phyloP scores from a whole-genome alignment of 345 rosid species.

The Gossypium mustelinum region DNA sequence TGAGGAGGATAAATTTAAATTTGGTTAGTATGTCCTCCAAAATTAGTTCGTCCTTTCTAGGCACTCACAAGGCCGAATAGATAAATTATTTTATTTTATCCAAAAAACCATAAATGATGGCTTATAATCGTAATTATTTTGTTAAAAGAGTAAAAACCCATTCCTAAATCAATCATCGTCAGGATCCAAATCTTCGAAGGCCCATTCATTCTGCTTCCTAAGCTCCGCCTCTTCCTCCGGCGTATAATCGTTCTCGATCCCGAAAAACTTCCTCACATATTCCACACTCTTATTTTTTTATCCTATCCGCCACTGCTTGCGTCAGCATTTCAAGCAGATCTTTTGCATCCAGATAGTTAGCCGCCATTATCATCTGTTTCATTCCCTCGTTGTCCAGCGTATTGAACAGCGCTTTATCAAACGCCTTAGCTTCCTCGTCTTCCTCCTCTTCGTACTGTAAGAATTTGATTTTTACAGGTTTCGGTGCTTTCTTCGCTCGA shows the following conservation, averaged over 20 bases:
- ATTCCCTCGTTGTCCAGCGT: slow-evolving; percentile 13
- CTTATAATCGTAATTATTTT: too few species aligned
- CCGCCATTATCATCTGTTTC: slow-evolving; percentile 29
- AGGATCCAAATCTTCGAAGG: slow-evolving; percentile 25
- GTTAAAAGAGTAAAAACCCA: too few species aligned
- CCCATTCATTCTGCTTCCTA: slow-evolving; percentile 29
- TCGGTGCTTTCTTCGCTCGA: not conserved
- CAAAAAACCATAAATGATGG: too few species aligned
- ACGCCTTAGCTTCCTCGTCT: slow-evolving; percentile 11
- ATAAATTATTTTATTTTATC: too few species aligned
- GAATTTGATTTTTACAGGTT: not conserved
- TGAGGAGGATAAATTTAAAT: too few species aligned
- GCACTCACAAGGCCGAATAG: too few species aligned
- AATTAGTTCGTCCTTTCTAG: too few species aligned
- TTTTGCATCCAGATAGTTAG: slow-evolving; percentile 32
- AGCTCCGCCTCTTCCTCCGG: slow-evolving; percentile 32
- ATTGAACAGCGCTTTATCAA: slow-evolving; percentile 12
- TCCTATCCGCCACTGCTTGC: slow-evolving; percentile 27
- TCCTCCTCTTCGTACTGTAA: not conserved
- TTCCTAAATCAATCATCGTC: slow-evolving; percentile 6
- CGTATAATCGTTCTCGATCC: slow-evolving; percentile 34
- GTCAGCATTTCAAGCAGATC: slow-evolving; percentile 28
- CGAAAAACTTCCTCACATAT: slow-evolving; percentile 32
- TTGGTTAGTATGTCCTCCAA: too few species aligned
- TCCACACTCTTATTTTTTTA: slow-evolving; percentile 40